Conservation (phyloP, 2,329 filamentous ascomycete species). For the Cladophialophora carrionii region DNA sequence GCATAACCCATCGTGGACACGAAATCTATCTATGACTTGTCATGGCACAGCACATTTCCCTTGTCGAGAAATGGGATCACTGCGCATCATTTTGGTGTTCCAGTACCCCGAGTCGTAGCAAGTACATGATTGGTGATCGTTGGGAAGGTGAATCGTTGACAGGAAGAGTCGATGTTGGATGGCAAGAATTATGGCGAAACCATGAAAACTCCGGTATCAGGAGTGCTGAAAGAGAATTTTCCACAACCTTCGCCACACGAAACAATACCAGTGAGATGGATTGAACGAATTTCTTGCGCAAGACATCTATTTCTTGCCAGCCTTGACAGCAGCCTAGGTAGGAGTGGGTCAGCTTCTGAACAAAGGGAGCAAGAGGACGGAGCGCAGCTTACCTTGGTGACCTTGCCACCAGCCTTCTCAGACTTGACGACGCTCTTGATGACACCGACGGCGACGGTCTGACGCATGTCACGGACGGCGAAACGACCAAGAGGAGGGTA, state of each 20-base stretch:
- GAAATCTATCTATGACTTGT: slow-evolving; percentile 28
- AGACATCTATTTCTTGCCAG: slow-evolving; percentile 37
- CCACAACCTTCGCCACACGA: slow-evolving; percentile 24
- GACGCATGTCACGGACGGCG: slow-evolving; percentile 96
- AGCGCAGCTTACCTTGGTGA: slow-evolving; percentile 44
- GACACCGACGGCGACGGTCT: slow-evolving; percentile 62
- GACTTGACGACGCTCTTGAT: slow-evolving; percentile 60
- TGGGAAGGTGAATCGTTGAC: slow-evolving; percentile 14
- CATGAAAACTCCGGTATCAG: slow-evolving; percentile 25
- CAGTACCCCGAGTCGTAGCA: slow-evolving; percentile 19
- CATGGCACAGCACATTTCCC: slow-evolving; percentile 14
- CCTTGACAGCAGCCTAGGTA: slow-evolving; percentile 30
- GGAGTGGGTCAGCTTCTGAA: not conserved
- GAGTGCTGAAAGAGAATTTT: slow-evolving; percentile 23
- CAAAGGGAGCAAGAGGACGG: not conserved
- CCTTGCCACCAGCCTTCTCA: slow-evolving; percentile 62
- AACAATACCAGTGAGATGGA: slow-evolving; percentile 23
- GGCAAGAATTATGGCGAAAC: slow-evolving; percentile 22
- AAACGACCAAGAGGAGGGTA: slow-evolving; percentile 99
- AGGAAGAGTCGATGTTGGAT: slow-evolving; percentile 16
- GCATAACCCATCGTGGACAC: slow-evolving; percentile 22
- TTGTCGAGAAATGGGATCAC: slow-evolving; percentile 6
- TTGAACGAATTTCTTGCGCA: slow-evolving; percentile 20
- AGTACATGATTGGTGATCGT: slow-evolving; percentile 16
- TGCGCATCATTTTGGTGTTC: slow-evolving; percentile 17